Conservation (phyloP, 2,329 filamentous ascomycete genomes). For the Plectosphaerella sp. region DNA sequence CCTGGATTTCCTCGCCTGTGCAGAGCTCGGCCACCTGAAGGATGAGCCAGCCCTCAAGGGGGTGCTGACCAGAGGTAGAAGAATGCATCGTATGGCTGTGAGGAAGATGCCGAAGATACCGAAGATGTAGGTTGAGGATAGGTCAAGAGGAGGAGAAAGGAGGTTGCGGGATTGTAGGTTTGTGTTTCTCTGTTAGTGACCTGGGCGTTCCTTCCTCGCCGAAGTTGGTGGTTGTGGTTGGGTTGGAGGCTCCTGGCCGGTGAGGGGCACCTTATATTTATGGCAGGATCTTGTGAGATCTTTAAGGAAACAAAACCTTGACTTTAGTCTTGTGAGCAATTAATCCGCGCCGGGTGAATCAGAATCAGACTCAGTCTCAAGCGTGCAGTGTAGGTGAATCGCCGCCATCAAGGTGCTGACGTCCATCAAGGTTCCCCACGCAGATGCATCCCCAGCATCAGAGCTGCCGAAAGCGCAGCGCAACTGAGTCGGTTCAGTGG, state of each 20-base stretch:
- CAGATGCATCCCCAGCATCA: not conserved
- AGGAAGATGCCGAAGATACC: not conserved
- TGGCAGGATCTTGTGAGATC: not conserved
- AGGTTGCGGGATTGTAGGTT: too few species aligned
- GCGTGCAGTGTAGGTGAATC: not conserved
- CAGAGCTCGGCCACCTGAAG: not conserved
- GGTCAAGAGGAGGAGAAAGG: not conserved
- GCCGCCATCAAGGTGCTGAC: not conserved
- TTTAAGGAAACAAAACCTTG: too few species aligned
- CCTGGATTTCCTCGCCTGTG: not conserved
- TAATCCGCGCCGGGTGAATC: too few species aligned
- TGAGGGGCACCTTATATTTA: not conserved
- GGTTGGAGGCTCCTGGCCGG: not conserved
- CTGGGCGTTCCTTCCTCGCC: too few species aligned
- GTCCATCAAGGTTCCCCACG: not conserved
- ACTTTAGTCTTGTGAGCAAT: too few species aligned
- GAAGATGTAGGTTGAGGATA: not conserved
- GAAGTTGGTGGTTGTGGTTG: too few species aligned
- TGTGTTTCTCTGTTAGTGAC: too few species aligned
- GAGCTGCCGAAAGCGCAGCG: too few species aligned
- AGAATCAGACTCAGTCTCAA: too few species aligned
- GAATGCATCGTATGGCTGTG: not conserved
- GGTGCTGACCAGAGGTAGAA: not conserved
- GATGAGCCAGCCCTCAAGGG: constrained; percentile 1
- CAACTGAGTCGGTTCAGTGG: too few species aligned